phyloP scores from a whole-genome alignment of 2,329 filamentous ascomycete species.

The Coleophoma cylindrospora region DNA sequence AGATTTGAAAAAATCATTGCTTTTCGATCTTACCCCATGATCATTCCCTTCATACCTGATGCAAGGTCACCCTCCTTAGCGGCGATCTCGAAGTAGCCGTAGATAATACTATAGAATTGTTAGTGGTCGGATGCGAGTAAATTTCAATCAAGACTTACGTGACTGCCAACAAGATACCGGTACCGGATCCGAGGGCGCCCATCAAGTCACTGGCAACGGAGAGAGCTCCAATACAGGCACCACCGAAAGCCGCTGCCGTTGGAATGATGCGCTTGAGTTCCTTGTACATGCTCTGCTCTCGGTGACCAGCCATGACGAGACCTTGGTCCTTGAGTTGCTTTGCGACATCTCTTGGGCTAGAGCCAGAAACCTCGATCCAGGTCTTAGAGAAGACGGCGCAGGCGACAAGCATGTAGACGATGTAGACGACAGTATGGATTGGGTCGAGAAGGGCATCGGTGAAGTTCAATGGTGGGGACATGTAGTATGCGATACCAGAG shows the following conservation, averaged over 20 bases:
- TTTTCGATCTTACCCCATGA: constrained; percentile 52
- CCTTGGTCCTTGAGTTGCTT: constrained; percentile 99
- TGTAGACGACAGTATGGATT: constrained; percentile 93
- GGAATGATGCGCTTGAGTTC: constrained; percentile 99
- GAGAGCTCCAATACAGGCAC: constrained; percentile 96
- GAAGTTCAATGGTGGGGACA: constrained; percentile 97
- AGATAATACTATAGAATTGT: constrained; percentile 74
- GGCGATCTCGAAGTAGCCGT: constrained; percentile 98
- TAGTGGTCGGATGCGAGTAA: constrained; percentile 27
- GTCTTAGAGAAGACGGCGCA: constrained; percentile 99
- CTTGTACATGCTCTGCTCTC: constrained; percentile 99
- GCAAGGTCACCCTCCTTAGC: constrained; percentile 92
- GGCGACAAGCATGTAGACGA: constrained; percentile 95
- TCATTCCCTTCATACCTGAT: constrained; percentile 71
- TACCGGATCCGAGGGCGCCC: constrained; percentile 92
- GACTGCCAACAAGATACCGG: constrained; percentile 95
- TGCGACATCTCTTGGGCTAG: constrained; percentile 93
- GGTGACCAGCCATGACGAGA: constrained; percentile 98
- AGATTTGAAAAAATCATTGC: neutral
- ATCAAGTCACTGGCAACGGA: constrained; percentile 94
- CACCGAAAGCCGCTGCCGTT: constrained; percentile 95
- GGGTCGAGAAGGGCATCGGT: constrained; percentile 95
- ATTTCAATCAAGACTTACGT: constrained; percentile 63
- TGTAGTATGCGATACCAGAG: constrained; percentile 97
- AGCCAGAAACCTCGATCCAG: constrained; percentile 99